Evolutionary conservation across 495 filamentous ascomycete genomes (phyloP), one percentile per base, ranked within the genome.

Genomic region (Apodospora peruviana): DNA sequence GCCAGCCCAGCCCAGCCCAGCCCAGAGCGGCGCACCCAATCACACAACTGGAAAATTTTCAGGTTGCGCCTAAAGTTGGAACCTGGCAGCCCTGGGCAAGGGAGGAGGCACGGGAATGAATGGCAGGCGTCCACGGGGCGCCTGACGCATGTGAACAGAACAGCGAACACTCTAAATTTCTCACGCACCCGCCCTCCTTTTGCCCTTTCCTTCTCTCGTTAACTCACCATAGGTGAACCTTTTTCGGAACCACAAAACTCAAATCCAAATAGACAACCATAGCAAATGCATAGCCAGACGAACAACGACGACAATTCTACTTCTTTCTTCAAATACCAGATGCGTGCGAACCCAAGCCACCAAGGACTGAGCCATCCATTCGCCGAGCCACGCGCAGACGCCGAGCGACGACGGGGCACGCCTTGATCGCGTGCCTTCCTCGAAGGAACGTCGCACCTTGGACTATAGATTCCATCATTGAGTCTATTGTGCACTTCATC

Each of bases 391-490:
- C 72, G 72, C 40, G 67, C 67, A 43, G 71, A 75, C 69, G 69
- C 70, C 32, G 64, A 73, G 67, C 73, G 73, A 51, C 73, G 73
- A 53, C 70, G 72, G n/a, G 72, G 72, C 57, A 57, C 66, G 57
- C 65, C 70, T 57, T 76, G 69, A 74, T 61, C 59, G 46, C 48
- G 53, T 60, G 55, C 57, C 57, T 59, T 50, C 52, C 49, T 57
- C 18, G 50, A 61, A 19, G 48, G 46, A 45, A 36, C 23, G 20
- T 16, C 37, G 37, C 5, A 40, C 14, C 5, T 17, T 25, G 12
- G 19, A 40, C 39, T 14, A 14, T 7, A 32, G 27, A 32, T 14
- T 32, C 27, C 27, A 7, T 32, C n/a, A n/a, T n/a, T n/a, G n/a
- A n/a, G n/a, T n/a, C 27, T 14, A 14, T 32, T 32, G 27, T 7